Conservation (phyloP, 148 eudicot genomes). For the Selenicereus undatus region DNA sequence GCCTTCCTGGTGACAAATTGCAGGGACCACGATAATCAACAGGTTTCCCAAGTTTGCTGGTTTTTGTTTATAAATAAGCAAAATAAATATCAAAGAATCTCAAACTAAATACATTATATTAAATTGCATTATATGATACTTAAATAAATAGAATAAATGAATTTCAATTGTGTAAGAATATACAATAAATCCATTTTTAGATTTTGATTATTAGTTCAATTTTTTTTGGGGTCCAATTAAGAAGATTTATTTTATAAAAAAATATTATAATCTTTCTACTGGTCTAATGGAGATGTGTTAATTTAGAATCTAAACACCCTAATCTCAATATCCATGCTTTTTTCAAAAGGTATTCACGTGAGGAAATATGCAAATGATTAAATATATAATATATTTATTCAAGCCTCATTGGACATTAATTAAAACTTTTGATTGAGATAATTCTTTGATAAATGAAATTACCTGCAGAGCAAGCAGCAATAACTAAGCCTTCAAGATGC, state of each 20-base stretch:
- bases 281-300: too few relatives aligned
- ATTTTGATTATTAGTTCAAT: too few relatives aligned
- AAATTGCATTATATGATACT: too few relatives aligned
- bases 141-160: neutral
- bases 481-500: conserved; percentile 61
- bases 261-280: too few relatives aligned
- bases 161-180: too few relatives aligned
- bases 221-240: too few relatives aligned
- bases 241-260: too few relatives aligned
- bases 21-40: conserved; percentile 75
- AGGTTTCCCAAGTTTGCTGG: conserved; percentile 85
- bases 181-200: too few relatives aligned
- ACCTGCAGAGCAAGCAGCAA: conserved; percentile 73
- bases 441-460: neutral
- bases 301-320: too few relatives aligned
- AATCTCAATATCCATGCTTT: too few relatives aligned
- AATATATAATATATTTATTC: neutral
- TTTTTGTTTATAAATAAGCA: neutral
- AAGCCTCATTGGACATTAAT: neutral
- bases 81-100: neutral
- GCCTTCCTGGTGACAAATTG: conserved; percentile 65
- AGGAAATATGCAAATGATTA: neutral
- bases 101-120: too few relatives aligned
- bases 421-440: neutral
- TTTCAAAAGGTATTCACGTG: too few relatives aligned